phyloP scores from a whole-genome alignment of 495 filamentous ascomycete genomes.

The Cercophora newfieldiana region DNA sequence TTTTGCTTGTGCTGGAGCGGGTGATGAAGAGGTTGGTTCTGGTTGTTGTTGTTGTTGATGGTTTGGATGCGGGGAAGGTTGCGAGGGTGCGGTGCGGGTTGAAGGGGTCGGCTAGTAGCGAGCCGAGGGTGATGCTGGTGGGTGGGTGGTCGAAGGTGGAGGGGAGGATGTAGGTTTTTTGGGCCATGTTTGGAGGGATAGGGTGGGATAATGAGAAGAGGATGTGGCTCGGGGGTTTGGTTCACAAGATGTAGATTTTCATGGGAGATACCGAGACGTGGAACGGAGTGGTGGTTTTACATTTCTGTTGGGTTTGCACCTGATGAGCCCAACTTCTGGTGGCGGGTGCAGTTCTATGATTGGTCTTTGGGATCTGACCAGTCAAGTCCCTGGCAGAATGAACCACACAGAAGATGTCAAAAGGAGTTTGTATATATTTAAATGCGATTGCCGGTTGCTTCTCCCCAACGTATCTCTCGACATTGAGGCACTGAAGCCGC shows the following conservation, averaged over 20 bases:
- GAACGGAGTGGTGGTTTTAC: background rate
- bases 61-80: background rate
- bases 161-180: conserved; percentile 8
- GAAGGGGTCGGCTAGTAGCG: conserved; percentile 1
- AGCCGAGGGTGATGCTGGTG: background rate
- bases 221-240: background rate
- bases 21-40: background rate
- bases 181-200: background rate
- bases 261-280: background rate
- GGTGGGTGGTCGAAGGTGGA: conserved; percentile 1
- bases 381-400: no score
- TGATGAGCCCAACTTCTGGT: background rate
- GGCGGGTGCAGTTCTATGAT: background rate
- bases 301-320: background rate
- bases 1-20: background rate
- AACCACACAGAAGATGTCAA: no score
- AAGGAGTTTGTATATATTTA: no score
- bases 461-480: no score
- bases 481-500: no score
- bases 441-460: no score
- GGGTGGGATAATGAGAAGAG: background rate
- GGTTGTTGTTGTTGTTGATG: background rate
- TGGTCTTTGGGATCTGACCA: no score
- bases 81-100: background rate
- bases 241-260: no score